Evolutionary conservation across 352 stramenopile species (phyloP).

Genomic region (Phytopythium litorale): DNA sequence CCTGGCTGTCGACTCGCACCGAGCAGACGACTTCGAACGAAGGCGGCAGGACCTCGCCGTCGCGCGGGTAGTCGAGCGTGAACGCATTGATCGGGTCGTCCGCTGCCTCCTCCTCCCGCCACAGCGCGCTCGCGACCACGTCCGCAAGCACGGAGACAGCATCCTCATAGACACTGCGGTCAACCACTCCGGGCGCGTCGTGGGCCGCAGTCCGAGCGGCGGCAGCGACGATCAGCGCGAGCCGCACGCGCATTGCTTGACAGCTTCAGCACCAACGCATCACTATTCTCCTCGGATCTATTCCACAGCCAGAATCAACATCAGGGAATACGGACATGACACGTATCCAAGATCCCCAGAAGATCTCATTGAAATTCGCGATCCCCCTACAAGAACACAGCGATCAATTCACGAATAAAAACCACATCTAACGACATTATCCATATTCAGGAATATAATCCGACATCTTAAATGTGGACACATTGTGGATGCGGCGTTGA

Average conservation of each 20-base stretch:
- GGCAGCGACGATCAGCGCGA: not conserved
- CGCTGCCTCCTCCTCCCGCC: not conserved
- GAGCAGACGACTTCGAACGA: slow-evolving; percentile 1
- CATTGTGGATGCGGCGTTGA: no score
- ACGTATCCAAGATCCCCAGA: no score
- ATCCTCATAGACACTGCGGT: not conserved
- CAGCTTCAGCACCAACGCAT: no score
- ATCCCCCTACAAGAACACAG: no score
- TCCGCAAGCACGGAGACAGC: not conserved
- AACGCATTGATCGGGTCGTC: slow-evolving; percentile 4
- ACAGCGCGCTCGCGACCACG: not conserved
- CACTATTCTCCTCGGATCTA: no score
- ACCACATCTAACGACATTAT: no score
- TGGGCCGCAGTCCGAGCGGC: not conserved
- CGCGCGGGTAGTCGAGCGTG: not conserved
- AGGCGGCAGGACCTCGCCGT: not conserved
- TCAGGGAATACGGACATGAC: no score
- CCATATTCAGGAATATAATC: no score
- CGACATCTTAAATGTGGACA: no score
- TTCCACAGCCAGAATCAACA: no score
- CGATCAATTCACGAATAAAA: no score
- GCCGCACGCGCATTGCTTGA: not conserved
- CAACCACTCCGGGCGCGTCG: not conserved
- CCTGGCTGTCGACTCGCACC: not conserved
- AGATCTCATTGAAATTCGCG: no score